phyloP scores from a whole-genome alignment of 805 yeast species.

The Starmerella powellii region DNA sequence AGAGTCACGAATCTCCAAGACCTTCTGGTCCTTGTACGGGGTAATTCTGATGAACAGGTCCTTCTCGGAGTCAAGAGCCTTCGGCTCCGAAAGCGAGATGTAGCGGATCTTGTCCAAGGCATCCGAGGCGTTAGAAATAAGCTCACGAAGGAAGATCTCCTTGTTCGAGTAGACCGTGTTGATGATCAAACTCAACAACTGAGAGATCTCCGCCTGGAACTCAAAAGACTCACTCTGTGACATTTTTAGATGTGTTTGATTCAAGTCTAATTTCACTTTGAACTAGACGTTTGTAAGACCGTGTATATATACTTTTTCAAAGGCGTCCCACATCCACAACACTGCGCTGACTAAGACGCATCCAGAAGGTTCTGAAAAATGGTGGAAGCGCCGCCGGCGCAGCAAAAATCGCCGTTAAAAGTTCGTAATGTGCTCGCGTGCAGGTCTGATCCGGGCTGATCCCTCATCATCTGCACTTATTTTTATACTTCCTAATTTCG shows the following conservation, averaged over 20 bases:
- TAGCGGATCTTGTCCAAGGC: slow-evolving; percentile 97
- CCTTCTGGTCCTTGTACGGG: slow-evolving; percentile 88
- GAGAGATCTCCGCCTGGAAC: slow-evolving; percentile 99
- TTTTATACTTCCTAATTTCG: too few species aligned
- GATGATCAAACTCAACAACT: slow-evolving; percentile 98
- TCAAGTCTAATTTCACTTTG: too few species aligned
- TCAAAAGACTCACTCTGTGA: slow-evolving; percentile 38
- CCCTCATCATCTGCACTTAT: too few species aligned
- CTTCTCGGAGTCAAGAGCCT: slow-evolving; percentile 86
- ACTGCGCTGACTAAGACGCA: not conserved
- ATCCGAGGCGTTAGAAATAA: slow-evolving; percentile 98
- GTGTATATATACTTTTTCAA: slow-evolving; percentile 15
- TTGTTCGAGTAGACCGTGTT: slow-evolving; percentile 99
- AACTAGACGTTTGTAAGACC: not conserved
- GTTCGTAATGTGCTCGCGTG: too few species aligned
- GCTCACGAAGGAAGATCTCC: slow-evolving; percentile 97
- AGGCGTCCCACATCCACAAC: slow-evolving; percentile 1
- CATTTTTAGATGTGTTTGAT: too few species aligned
- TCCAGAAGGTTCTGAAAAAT: slow-evolving; percentile 16
- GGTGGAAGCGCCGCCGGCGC: not conserved
- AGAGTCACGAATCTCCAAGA: slow-evolving; percentile 93
- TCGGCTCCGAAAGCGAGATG: slow-evolving; percentile 86
- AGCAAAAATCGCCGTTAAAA: not conserved
- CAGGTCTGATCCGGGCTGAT: too few species aligned
- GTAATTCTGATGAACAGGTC: slow-evolving; percentile 95